phyloP scores from a whole-genome alignment of 2,329 filamentous ascomycete genomes.

The Penicillium frequentans region DNA sequence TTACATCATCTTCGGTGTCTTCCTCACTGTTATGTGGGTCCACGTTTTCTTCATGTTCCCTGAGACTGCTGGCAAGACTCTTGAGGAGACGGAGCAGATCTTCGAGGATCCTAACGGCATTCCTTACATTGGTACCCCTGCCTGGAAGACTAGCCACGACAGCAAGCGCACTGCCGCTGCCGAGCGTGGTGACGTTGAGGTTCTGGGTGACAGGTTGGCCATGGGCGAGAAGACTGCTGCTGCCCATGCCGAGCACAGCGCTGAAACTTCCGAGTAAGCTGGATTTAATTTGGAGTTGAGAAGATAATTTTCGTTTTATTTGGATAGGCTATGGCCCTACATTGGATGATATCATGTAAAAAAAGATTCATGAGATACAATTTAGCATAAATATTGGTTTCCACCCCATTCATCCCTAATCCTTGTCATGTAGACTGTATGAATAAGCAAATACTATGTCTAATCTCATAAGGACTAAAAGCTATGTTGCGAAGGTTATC shows the following conservation, averaged over 20 bases:
- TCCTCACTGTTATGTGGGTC: conserved; percentile 43
- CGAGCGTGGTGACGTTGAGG: conserved; percentile 22
- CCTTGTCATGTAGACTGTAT: not conserved
- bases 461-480: too few relatives aligned
- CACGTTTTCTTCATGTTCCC: conserved; percentile 35
- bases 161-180: conserved; percentile 11
- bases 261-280: not conserved
- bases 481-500: too few relatives aligned
- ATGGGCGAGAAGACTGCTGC: not conserved
- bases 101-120: conserved; percentile 25
- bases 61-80: conserved; percentile 31
- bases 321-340: not conserved
- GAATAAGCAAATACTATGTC: too few relatives aligned
- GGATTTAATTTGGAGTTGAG: not conserved
- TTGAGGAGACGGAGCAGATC: conserved; percentile 31
- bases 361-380: not conserved
- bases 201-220: not conserved
- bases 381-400: not conserved
- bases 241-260: not conserved
- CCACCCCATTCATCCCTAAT: not conserved
- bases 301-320: not conserved
- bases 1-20: conserved; percentile 42
- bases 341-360: conserved; percentile 2
- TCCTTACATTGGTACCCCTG: conserved; percentile 30
- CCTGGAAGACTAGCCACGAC: conserved; percentile 41